Evolutionary conservation across 768 basidiomycete species (phyloP), one percentile per base, ranked within the genome.

Genomic region (Auriscalpium vulgare): DNA sequence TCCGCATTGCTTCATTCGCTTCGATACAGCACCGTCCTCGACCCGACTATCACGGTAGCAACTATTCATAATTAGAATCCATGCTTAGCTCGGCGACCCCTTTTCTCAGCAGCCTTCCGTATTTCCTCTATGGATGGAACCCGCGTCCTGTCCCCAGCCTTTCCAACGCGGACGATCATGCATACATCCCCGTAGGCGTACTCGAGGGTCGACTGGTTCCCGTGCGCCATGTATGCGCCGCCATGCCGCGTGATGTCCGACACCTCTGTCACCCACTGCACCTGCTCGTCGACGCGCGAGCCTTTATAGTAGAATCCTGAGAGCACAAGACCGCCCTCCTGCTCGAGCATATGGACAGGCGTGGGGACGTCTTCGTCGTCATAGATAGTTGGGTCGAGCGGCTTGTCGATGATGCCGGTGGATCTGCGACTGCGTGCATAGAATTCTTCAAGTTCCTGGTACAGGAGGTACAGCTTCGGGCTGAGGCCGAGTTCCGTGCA

Each of bases 161-260:
- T 47, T 2, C 51, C 51, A 16, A 59, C 51, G 11, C 51, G 51
- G 7, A 59, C 50, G 40, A 53, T 4, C 10, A 59, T 37, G n/a
- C 52, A 50, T 8, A 54, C 4, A 16, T 59, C 52, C 3, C 51
- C 51, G 21, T 55, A 37, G 8, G 29, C 43, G 14, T 17, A 35
- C 8, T 21, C 37, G 2, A 50, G 11, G 11, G 8, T 7, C 16
- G 55, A n/a, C 10, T 56, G 16, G 7, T 53, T 56, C 21, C 47
- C 47, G 37, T 56, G 37, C 21, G 17, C 16, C 10, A 19, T 23
- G 29, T 47, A 59, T 5, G 23, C 11, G 9, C 3, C 19, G 37
- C 37, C 3, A 8, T 37, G 19, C 3, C n/a, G 19, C n/a, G 36
- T 47, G 35, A 45, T 13, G 23, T 13, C 8, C 44, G 53, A 44